phyloP scores from a whole-genome alignment of 2,329 filamentous ascomycete species.

The Purpureocillium lavendulum region DNA sequence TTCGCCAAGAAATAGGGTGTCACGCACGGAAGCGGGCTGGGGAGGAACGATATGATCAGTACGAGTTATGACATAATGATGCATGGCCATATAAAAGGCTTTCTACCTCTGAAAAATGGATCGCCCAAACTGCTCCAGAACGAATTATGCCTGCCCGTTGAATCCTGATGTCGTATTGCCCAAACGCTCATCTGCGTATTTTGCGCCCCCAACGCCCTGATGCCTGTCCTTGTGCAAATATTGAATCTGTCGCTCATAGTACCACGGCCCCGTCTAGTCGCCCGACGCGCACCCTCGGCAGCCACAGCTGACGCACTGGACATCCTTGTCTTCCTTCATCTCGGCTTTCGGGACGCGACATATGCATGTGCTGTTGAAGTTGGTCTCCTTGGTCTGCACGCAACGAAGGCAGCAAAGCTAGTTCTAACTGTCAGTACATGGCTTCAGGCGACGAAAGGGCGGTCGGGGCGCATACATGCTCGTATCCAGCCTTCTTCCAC shows the following conservation, averaged over 20 bases:
- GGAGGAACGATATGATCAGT: conserved; percentile 17
- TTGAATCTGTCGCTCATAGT: too few species aligned
- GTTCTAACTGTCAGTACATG: conserved; percentile 14
- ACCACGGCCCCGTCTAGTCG: conserved; percentile 43
- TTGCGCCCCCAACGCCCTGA: too few species aligned
- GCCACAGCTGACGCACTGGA: conserved; percentile 92
- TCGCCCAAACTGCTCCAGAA: too few species aligned
- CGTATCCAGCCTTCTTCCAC: conserved; percentile 99
- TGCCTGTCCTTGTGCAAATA: too few species aligned
- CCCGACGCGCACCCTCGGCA: conserved; percentile 84
- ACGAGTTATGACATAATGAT: conserved; percentile 20
- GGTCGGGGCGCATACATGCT: conserved; percentile 59
- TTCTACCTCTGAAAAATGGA: conserved; percentile 21
- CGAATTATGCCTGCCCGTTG: too few species aligned
- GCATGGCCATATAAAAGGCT: conserved; percentile 22
- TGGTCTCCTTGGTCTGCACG: conserved; percentile 99
- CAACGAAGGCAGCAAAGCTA: conserved; percentile 90
- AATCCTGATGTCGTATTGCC: too few species aligned
- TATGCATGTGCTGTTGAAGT: conserved; percentile 96
- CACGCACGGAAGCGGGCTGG: conserved; percentile 12
- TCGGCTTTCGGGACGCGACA: conserved; percentile 87
- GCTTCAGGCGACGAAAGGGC: neutral
- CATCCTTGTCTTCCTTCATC: conserved; percentile 80
- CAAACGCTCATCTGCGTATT: too few species aligned
- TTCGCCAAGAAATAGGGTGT: conserved; percentile 37